Evolutionary conservation across 1,284 basidiomycete species (phyloP), one percentile per base, ranked within the genome.

Genomic region (Cryptococcus sp.): DNA sequence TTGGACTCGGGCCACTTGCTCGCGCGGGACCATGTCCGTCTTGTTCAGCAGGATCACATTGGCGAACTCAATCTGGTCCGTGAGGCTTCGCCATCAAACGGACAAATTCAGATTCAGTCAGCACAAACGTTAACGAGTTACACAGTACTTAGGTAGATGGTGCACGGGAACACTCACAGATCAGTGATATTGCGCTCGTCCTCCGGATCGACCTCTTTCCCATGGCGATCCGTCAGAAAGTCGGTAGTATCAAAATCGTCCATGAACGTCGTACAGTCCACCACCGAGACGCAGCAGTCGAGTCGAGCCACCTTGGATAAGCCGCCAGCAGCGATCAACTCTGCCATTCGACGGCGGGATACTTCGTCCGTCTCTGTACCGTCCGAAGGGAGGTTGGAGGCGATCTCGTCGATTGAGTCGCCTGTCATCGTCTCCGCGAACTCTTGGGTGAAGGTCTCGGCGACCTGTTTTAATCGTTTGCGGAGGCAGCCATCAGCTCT

Each of bases 181-280:
- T 82, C 81, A 11, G 74, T 74, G 56, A 82, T 79, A 62, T 81
- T 81, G 23, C 80, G 68, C 64, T 82, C 81, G 65, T 82, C 81
- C 54, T 81, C 78, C 23, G 73, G 72, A 22, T 67, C 72, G n/a
- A 79, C 77, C 15, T 77, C 70, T 22, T 68, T 63, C 15, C 66
- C 66, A 49, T 67, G 61, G 17, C 80, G 70, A 64, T 82, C 81
- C 2, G 78, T 73, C 49, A 82, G 64, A 65, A 82, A 82, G 59
- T 82, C 81, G 39, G 77, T 72, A 0, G 81, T 82, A 46, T 79
- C 69, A 61, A 80, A 80, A 65, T 80, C 78, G 53, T 72, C 70
- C 57, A 82, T 67, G 49, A 82, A 71, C 5, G 69, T 70, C 7
- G 70, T 71, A 47, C 65, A 67, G 55, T 79, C 77, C 47, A 80